Percentiles rank a stretch among this genome's conserved stretches.
Evolutionary conservation across 1,284 basidiomycete genomes (phyloP).

Genomic region (Trichosporon sp.): DNA sequence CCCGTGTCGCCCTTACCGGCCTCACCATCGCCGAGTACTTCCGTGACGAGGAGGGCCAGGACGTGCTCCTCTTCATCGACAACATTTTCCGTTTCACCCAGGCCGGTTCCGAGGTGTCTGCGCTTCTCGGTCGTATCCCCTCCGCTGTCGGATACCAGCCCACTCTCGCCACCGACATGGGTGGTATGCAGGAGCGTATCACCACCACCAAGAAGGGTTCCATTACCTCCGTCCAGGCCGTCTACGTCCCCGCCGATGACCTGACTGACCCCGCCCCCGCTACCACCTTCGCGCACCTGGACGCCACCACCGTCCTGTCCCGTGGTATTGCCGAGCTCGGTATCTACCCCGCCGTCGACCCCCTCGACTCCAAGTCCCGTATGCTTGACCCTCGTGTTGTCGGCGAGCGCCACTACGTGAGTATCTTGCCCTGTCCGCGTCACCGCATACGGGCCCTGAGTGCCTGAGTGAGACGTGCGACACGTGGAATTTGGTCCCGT

Average conservation of each 20-base stretch:
- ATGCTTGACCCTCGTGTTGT: slow-evolving; percentile 99
- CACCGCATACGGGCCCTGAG: too few relatives aligned
- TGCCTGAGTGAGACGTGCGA: not conserved
- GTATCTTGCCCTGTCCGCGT: not conserved
- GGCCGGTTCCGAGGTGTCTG: slow-evolving; percentile 99
- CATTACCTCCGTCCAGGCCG: slow-evolving; percentile 98
- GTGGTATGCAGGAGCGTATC: slow-evolving; percentile 99
- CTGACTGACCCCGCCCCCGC: slow-evolving; percentile 99
- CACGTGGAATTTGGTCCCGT: not conserved
- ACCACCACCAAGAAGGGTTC: slow-evolving; percentile 99
- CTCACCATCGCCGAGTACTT: slow-evolving; percentile 99
- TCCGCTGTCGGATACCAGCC: slow-evolving; percentile 99
- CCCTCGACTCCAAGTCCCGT: slow-evolving; percentile 97
- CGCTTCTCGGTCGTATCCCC: slow-evolving; percentile 98
- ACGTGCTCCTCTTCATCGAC: slow-evolving; percentile 99
- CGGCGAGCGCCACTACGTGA: slow-evolving; percentile 76
- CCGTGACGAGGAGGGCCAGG: slow-evolving; percentile 99
- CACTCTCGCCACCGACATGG: slow-evolving; percentile 98
- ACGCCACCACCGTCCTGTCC: slow-evolving; percentile 97
- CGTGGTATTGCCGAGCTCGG: slow-evolving; percentile 99
- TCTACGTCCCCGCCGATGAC: slow-evolving; percentile 99
- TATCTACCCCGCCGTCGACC: slow-evolving; percentile 99
- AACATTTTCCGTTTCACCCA: slow-evolving; percentile 99
- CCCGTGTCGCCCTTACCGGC: slow-evolving; percentile 98
- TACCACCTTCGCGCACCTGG: slow-evolving; percentile 99